Evolutionary conservation across 2,329 filamentous ascomycete genomes (phyloP), one percentile per base, ranked within the genome.

Genomic region (Penicillium sp.): DNA sequence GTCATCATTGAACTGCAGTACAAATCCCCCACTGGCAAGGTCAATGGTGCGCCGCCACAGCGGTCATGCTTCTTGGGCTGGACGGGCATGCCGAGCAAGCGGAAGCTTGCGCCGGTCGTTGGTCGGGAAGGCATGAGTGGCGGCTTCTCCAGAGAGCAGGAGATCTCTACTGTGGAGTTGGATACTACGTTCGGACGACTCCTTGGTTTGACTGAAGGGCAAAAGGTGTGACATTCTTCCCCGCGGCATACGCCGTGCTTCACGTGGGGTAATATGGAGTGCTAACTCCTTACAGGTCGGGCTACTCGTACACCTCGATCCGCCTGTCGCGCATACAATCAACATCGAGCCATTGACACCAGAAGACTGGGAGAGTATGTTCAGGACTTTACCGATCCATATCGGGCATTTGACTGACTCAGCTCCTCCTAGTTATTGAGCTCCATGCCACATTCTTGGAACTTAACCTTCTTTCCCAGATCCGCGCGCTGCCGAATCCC

Each of bases 51-150:
- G 70, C 73, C 81, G 42, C 76, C 82, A 56, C 86, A 88, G 69
- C 86, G 85, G 72, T 96, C 91, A 53, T 84, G 96, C 70, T 99
- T 91, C 75, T 84, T 96, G 62, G 95, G 95, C 76, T 99, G 95
- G 95, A 97, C 95, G 12, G 95, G 95, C 70, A 96, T 99, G 92
- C 91, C 93, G 67, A 97, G 93, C 82, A 96, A 93, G 84, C 88
- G 91, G 73, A 91, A 88, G 76, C 81, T 91, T 68, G 87, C 89
- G 13, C 86, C 91, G 0, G 84, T 93, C 30, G 87, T 95, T 30
- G 85, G 87, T 60, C 88, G 89, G 68, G 91, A 95, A 73, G 90
- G 91, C 0, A 85, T 93, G 69, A 86, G 81, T 68, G 83, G 84
- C 33, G 83, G 82, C n/a, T 76, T 80, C n/a, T 81, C 83, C 13